Conservation (phyloP, 805 yeast species). For the Saturnispora hagleri region DNA sequence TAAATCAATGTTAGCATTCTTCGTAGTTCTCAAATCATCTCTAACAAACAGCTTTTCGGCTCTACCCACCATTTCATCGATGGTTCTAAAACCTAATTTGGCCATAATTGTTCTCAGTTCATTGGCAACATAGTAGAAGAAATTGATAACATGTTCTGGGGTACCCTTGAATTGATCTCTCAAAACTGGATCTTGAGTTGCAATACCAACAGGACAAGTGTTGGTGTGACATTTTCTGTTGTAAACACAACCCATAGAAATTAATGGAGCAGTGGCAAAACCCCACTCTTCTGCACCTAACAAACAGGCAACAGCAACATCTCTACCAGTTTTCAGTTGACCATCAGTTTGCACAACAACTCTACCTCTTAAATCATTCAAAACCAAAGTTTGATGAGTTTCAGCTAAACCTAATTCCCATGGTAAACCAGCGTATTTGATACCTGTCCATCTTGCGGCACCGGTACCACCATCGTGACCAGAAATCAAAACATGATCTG, state of each 20-base stretch:
- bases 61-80: constrained; percentile 97
- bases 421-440: constrained; percentile 94
- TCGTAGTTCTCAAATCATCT: constrained; percentile 76
- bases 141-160: constrained; percentile 96
- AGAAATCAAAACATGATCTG: constrained; percentile 89
- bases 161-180: constrained; percentile 91
- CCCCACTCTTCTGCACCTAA: constrained; percentile 99
- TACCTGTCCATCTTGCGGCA: constrained; percentile 96
- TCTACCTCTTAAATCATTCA: constrained; percentile 92
- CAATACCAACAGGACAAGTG: constrained; percentile 97
- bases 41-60: constrained; percentile 84
- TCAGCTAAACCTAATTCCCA: constrained; percentile 99
- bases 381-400: constrained; percentile 92
- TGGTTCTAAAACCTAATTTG: constrained; percentile 84
- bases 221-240: constrained; percentile 91
- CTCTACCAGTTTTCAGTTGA: constrained; percentile 94
- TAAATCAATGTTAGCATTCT: constrained; percentile 84
- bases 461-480: constrained; percentile 99
- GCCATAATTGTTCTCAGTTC: constrained; percentile 94
- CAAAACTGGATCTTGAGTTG: constrained; percentile 93
- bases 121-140: constrained; percentile 89
- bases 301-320: constrained; percentile 90
- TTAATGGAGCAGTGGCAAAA: constrained; percentile 92
- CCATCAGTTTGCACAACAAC: constrained; percentile 98
- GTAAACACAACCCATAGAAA: constrained; percentile 96